These are phyloP conservation scores for Strobilomyces confusus DNA, from an alignment of 768 basidiomycete species.

Conservation along the genomic window DNA sequence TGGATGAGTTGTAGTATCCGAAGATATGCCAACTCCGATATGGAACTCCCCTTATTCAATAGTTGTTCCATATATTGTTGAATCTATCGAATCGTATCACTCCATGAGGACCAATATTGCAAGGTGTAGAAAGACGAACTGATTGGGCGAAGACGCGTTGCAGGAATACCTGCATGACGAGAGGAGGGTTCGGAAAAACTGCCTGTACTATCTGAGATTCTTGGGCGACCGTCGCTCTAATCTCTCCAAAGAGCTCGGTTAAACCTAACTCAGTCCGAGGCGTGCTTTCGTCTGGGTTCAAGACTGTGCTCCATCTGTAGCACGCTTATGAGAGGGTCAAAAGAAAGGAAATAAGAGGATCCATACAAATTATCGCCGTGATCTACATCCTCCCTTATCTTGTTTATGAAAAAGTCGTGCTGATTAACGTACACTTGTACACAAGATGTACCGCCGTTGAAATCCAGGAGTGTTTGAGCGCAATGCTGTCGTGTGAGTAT, in stretches of 20 bases:
- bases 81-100: constrained; percentile 51
- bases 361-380: constrained; percentile 56
- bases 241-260: constrained; percentile 77
- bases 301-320: constrained; percentile 74
- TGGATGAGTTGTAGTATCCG: constrained; percentile 89
- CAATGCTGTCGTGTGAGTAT: constrained; percentile 67
- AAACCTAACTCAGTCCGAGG: constrained; percentile 81
- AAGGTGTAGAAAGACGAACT: constrained; percentile 43
- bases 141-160: constrained; percentile 98
- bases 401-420: constrained; percentile 99
- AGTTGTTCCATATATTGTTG: constrained; percentile 95
- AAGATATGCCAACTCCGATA: constrained; percentile 87
- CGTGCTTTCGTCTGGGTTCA: constrained; percentile 72
- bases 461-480: constrained; percentile 93
- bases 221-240: constrained; percentile 85
- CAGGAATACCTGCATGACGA: constrained; percentile 97
- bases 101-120: not conserved
- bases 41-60: constrained; percentile 64
- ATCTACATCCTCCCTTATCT: constrained; percentile 62
- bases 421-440: constrained; percentile 99
- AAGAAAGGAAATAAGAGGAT: constrained; percentile 13
- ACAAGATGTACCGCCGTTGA: constrained; percentile 95
- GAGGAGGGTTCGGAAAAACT: constrained; percentile 93
- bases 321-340: not conserved
- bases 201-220: constrained; percentile 98